A percentile compares a stretch with the other conserved stretches of the same genome.
These are phyloP conservation scores for Fusarium anthophilum DNA, from an alignment of 2,329 filamentous ascomycete species.

Conservation along the genomic window DNA sequence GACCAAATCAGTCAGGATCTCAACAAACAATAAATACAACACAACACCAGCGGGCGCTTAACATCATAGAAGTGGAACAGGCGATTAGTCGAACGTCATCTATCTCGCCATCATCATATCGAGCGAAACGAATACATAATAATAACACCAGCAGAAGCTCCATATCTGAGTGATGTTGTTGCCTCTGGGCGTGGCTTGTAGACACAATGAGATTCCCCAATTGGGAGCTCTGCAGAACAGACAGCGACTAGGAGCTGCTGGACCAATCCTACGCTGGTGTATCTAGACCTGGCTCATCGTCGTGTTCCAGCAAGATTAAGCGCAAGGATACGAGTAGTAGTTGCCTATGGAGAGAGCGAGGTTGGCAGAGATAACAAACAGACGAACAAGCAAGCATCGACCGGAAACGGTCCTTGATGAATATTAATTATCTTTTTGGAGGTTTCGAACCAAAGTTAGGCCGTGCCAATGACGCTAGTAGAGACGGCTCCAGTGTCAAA, in stretches of 20 bases:
- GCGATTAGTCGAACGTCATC: conserved; percentile 29
- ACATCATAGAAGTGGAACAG: conserved; percentile 17
- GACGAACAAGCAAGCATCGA: neutral
- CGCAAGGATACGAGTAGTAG: conserved; percentile 29
- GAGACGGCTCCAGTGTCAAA: conserved; percentile 16
- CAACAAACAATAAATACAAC: neutral
- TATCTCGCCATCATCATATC: conserved; percentile 5
- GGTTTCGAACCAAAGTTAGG: conserved; percentile 20
- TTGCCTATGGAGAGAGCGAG: neutral
- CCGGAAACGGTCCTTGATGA: conserved; percentile 30
- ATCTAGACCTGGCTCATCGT: conserved; percentile 31
- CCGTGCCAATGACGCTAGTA: conserved; percentile 14
- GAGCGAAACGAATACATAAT: conserved; percentile 12
- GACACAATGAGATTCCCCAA: conserved; percentile 33
- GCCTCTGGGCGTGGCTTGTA: conserved; percentile 16
- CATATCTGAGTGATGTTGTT: conserved; percentile 22
- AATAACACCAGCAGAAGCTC: conserved; percentile 19
- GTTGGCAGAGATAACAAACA: conserved; percentile 1
- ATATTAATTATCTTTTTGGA: conserved; percentile 1
- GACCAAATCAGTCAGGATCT: neutral
- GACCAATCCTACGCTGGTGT: conserved; percentile 40
- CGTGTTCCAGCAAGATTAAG: conserved; percentile 39
- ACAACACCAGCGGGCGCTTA: conserved; percentile 24
- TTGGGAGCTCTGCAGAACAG: conserved; percentile 39
- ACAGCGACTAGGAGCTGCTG: conserved; percentile 32